Evolutionary conservation across 148 eudicot genomes (phyloP).

Genomic region (Heliamphora exappendiculata): DNA sequence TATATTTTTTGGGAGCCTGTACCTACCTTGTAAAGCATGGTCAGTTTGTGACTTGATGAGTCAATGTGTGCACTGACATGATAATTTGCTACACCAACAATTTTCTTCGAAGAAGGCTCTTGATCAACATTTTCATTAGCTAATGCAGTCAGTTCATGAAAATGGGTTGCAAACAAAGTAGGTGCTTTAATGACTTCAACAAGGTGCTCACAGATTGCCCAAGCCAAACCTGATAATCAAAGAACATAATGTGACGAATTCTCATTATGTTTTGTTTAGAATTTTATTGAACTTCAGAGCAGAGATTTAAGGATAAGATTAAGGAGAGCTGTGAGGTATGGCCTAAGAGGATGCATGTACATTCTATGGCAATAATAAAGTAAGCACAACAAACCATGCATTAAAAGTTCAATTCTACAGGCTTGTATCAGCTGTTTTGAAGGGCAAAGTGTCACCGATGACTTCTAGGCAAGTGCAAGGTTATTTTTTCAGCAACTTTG

Average conservation of each 20-base stretch:
- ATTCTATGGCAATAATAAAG: neutral
- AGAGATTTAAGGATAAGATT: neutral
- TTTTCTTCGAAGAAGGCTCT: constrained; percentile 35
- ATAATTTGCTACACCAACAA: constrained; percentile 69
- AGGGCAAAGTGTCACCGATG: no score
- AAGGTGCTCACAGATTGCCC: constrained; percentile 98
- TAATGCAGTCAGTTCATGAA: constrained; percentile 94
- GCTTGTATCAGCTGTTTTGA: neutral
- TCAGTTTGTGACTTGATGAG: constrained; percentile 78
- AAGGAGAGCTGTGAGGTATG: neutral
- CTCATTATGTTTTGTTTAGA: neutral
- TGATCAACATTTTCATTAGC: constrained; percentile 48
- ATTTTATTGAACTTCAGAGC: neutral
- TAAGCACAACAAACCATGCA: neutral
- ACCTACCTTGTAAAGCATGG: constrained; percentile 94
- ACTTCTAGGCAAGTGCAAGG: neutral
- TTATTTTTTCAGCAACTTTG: neutral
- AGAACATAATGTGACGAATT: neutral
- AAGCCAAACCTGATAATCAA: constrained; percentile 72
- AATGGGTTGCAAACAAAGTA: constrained; percentile 96
- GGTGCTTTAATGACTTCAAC: constrained; percentile 89
- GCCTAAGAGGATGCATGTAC: neutral
- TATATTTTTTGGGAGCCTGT: neutral
- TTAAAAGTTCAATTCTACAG: neutral
- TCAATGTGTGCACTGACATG: constrained; percentile 99